Evolutionary conservation across 179 eudicot genomes (phyloP).

Genomic region (Camellia oleifera): DNA sequence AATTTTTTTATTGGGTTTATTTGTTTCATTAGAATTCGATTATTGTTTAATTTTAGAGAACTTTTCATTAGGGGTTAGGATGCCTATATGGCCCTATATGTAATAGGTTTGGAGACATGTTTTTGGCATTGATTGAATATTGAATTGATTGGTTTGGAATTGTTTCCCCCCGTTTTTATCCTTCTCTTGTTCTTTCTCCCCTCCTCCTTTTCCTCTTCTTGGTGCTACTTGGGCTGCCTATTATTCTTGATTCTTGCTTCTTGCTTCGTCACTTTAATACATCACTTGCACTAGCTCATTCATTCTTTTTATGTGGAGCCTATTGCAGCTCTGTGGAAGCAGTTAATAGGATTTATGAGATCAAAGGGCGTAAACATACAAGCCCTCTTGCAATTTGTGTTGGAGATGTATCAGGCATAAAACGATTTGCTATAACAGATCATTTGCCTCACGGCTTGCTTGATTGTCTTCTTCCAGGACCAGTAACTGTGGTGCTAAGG

Average conservation of each 20-base stretch:
- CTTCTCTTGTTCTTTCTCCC: no score
- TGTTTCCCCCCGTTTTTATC: neutral
- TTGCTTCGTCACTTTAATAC: neutral
- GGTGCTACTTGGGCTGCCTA: neutral
- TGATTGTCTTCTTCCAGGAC: conserved; percentile 83
- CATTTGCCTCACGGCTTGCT: conserved; percentile 79
- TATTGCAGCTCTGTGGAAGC: conserved; percentile 75
- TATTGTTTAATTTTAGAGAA: no score
- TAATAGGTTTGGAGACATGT: no score
- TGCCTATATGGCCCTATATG: no score
- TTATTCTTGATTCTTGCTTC: neutral
- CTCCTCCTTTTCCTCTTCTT: no score
- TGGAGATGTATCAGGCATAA: conserved; percentile 72
- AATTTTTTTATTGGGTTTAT: no score
- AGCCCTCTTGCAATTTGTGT: conserved; percentile 94
- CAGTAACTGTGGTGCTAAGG: conserved; percentile 76
- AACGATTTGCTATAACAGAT: conserved; percentile 63
- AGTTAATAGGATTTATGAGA: conserved; percentile 72
- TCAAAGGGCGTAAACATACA: conserved; percentile 83
- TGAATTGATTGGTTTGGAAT: no score
- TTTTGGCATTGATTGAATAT: no score
- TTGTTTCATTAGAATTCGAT: no score
- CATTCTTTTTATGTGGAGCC: conserved; percentile 12
- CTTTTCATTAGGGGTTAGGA: no score
- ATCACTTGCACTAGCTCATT: neutral